Evolutionary conservation across 2,329 filamentous ascomycete genomes (phyloP).

Genomic region (Hypoxylon sp.): DNA sequence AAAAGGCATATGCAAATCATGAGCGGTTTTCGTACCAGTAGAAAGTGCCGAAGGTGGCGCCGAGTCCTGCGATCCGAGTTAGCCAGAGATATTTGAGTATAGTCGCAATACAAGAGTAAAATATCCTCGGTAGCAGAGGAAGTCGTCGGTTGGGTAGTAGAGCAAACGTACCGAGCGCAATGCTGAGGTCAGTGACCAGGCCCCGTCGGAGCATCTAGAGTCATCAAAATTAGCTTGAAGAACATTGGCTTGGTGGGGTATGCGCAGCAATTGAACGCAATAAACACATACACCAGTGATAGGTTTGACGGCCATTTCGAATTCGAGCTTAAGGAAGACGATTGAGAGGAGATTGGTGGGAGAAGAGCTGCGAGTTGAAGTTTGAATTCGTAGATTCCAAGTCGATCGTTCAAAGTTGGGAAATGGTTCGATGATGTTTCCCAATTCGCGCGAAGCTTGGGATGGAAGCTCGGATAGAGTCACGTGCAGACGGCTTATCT

Average conservation of each 20-base stretch:
- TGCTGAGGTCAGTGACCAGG: slow-evolving; percentile 70
- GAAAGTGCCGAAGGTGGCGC: slow-evolving; percentile 68
- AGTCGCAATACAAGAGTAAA: background rate
- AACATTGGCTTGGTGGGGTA: slow-evolving; percentile 21
- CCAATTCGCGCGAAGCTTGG: slow-evolving; percentile 40
- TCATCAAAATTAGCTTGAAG: slow-evolving; percentile 55
- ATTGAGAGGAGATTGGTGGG: slow-evolving; percentile 22
- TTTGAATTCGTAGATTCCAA: slow-evolving; percentile 25
- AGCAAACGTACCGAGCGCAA: slow-evolving; percentile 68
- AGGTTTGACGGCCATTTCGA: slow-evolving; percentile 69
- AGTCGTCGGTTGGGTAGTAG: background rate
- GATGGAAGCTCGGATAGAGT: slow-evolving; percentile 21
- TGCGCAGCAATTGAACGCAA: slow-evolving; percentile 53
- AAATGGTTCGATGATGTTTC: slow-evolving; percentile 43
- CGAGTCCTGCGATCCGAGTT: slow-evolving; percentile 63
- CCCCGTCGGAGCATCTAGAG: slow-evolving; percentile 72
- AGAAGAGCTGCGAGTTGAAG: slow-evolving; percentile 19
- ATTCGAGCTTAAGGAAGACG: slow-evolving; percentile 30
- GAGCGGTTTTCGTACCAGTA: slow-evolving; percentile 67
- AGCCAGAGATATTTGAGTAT: slow-evolving; percentile 48
- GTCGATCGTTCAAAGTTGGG: slow-evolving; percentile 13
- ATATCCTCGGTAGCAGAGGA: background rate
- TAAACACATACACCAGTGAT: slow-evolving; percentile 71
- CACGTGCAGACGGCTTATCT: slow-evolving; percentile 27
- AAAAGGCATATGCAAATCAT: slow-evolving; percentile 10